Base-by-base conservation (phyloP, 768 basidiomycete species). In the Boletus pseudopeckii region DNA sequence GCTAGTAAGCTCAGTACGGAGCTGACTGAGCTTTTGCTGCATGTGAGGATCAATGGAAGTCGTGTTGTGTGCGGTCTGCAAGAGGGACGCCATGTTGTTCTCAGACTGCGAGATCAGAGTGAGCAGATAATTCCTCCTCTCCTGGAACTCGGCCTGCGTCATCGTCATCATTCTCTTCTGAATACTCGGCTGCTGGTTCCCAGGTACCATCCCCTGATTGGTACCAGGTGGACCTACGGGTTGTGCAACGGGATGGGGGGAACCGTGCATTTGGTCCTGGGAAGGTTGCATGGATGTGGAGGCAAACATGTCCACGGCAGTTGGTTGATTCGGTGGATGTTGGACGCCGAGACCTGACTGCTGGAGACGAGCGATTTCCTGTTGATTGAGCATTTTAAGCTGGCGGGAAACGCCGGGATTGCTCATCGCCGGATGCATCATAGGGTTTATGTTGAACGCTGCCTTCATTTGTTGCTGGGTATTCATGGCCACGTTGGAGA, bases 361-460 rank as follows among this genome's bases (percentile, higher is more conserved):
- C 52, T 67, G 74, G 14, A 70, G 58, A 32, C 71, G 74, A 56
- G 60, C 64, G 13, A 78, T 67, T 48, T 74, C 73, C 38, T 68
- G 70, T 64, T 77, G 80, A 11, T 64, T 70, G 55, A 76, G 74
- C 66, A 80, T 71, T 44, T 79, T 80, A 24, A 83, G 66, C 64
- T 71, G 61, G 55, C 68, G 62, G 62, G 69, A 48, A 54, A 71
- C 47, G 53, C 59, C 57, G 13, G 65, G 32, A 40, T 71, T 61
- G 48, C 28, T 53, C 41, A 72, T 64, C 37, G 75, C 62, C 4
- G 71, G 60, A 36, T 76, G 75, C 48, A 76, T 56, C 70, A 78
- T 72, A 17, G 71, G 62, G 42, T 66, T 71, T 53, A 75, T 71
- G 41, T 60, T 60, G n/a, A 60, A 65, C 18, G 45, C 9, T 9